Evolutionary conservation across 1,284 basidiomycete species (phyloP).

Genomic region (Cryptococcus sp.): DNA sequence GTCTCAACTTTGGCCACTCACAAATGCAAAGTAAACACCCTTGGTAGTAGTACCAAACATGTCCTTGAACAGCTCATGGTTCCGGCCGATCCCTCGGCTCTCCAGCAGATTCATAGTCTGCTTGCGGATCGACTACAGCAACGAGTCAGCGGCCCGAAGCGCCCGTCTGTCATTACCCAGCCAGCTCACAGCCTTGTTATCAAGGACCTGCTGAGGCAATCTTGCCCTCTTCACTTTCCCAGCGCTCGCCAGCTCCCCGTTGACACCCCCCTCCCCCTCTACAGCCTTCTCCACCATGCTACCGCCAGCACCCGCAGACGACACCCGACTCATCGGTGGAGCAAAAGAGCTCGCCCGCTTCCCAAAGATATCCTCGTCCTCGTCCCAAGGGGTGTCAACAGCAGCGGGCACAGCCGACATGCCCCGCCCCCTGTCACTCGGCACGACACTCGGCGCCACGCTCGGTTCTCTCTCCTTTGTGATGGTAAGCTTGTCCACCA

Average conservation of each 20-base stretch:
- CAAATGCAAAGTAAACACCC: conserved; percentile 45
- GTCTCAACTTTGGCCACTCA: conserved; percentile 18
- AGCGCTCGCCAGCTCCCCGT: conserved; percentile 3
- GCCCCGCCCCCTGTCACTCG: background rate
- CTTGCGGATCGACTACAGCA: conserved; percentile 40
- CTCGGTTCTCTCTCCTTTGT: background rate
- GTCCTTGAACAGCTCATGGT: conserved; percentile 42
- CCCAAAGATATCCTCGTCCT: conserved; percentile 44
- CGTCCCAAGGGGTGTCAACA: background rate
- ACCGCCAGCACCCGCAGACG: conserved; percentile 1
- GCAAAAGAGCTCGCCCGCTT: conserved; percentile 17
- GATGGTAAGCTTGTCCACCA: conserved; percentile 7
- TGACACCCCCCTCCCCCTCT: background rate
- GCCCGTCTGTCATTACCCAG: too few relatives aligned
- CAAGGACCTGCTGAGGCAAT: conserved; percentile 35
- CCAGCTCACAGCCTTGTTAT: conserved; percentile 42
- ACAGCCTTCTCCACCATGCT: background rate
- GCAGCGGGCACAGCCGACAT: background rate
- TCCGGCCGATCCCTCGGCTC: conserved; percentile 26
- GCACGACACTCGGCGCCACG: background rate
- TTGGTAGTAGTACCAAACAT: conserved; percentile 42
- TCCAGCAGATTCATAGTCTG: conserved; percentile 38
- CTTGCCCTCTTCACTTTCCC: conserved; percentile 12
- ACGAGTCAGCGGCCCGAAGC: conserved; percentile 1
- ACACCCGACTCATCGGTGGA: conserved; percentile 2